Evolutionary conservation across 2,329 filamentous ascomycete genomes (phyloP).

Genomic region (Claviceps humidiphila): DNA sequence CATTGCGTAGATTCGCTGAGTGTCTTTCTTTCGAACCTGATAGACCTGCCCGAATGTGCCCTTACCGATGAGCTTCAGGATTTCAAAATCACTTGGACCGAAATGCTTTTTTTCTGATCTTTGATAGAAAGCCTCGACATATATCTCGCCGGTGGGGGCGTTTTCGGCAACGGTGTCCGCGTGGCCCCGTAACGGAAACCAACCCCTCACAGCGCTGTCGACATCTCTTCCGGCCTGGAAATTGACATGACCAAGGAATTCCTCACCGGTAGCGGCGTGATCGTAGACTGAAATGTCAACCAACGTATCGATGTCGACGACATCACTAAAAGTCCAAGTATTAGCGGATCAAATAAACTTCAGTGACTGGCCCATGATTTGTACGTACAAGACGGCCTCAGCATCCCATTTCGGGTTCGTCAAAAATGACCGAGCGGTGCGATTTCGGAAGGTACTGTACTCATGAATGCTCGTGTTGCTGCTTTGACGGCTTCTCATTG

Average conservation of each 20-base stretch:
- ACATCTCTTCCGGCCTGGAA: slow-evolving; percentile 55
- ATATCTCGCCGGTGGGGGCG: slow-evolving; percentile 73
- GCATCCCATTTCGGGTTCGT: slow-evolving; percentile 93
- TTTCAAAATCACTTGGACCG: slow-evolving; percentile 90
- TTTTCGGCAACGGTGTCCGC: slow-evolving; percentile 58
- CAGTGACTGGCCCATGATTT: not conserved
- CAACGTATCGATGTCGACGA: slow-evolving; percentile 79
- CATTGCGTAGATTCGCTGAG: slow-evolving; percentile 94
- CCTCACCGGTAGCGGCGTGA: slow-evolving; percentile 62
- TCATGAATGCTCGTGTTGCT: slow-evolving; percentile 81
- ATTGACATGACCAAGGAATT: slow-evolving; percentile 82
- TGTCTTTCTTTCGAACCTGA: slow-evolving; percentile 95
- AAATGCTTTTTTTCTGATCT: slow-evolving; percentile 81
- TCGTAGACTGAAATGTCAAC: slow-evolving; percentile 94
- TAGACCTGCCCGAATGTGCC: slow-evolving; percentile 98
- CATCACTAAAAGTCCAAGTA: slow-evolving; percentile 51
- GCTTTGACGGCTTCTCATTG: slow-evolving; percentile 92
- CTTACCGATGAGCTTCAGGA: slow-evolving; percentile 92
- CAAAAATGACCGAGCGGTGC: slow-evolving; percentile 41
- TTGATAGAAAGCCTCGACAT: slow-evolving; percentile 75
- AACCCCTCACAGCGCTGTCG: slow-evolving; percentile 63
- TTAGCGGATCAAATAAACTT: not conserved
- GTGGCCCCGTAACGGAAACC: slow-evolving; percentile 71
- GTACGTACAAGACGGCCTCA: slow-evolving; percentile 77
- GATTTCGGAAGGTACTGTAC: slow-evolving; percentile 44